phyloP scores from a whole-genome alignment of 768 basidiomycete genomes.

The Hypholoma sublateritium region DNA sequence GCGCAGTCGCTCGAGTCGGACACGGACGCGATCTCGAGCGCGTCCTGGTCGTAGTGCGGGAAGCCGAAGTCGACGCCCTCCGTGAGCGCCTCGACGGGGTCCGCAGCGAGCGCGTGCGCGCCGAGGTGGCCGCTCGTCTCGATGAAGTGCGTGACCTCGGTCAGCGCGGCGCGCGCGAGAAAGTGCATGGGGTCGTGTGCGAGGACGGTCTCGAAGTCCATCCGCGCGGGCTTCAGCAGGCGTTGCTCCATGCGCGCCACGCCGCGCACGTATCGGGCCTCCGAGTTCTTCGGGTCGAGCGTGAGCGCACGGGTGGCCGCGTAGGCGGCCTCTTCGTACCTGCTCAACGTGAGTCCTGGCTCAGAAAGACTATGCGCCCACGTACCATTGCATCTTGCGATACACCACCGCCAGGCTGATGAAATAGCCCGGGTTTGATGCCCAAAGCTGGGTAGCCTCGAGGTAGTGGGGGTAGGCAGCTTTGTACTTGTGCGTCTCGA shows the following conservation, averaged over 20 bases:
- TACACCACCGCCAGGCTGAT: slow-evolving; percentile 36
- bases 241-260: slow-evolving; percentile 37
- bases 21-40: slow-evolving; percentile 37
- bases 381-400: slow-evolving; percentile 34
- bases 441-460: slow-evolving; percentile 31
- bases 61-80: slow-evolving; percentile 31
- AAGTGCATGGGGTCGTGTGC: slow-evolving; percentile 28
- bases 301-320: slow-evolving; percentile 36
- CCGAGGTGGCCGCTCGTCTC: slow-evolving; percentile 16
- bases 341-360: slow-evolving; percentile 2
- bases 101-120: slow-evolving; percentile 9
- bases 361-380: slow-evolving; percentile 7
- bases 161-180: slow-evolving; percentile 27
- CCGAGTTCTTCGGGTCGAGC: slow-evolving; percentile 35
- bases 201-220: slow-evolving; percentile 36
- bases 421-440: slow-evolving; percentile 32
- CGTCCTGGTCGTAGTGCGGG: slow-evolving; percentile 32
- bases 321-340: slow-evolving; percentile 39
- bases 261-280: slow-evolving; percentile 42
- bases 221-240: slow-evolving; percentile 28
- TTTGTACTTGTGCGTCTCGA: slow-evolving; percentile 28
- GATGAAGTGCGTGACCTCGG: slow-evolving; percentile 22
- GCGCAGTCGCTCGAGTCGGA: slow-evolving; percentile 57
- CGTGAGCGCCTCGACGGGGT: slow-evolving; percentile 18
- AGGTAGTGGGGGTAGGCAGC: slow-evolving; percentile 33